These are phyloP conservation scores for Zymoseptoria tritici DNA, from an alignment of 2,329 filamentous ascomycete species.

Conservation along the genomic window DNA sequence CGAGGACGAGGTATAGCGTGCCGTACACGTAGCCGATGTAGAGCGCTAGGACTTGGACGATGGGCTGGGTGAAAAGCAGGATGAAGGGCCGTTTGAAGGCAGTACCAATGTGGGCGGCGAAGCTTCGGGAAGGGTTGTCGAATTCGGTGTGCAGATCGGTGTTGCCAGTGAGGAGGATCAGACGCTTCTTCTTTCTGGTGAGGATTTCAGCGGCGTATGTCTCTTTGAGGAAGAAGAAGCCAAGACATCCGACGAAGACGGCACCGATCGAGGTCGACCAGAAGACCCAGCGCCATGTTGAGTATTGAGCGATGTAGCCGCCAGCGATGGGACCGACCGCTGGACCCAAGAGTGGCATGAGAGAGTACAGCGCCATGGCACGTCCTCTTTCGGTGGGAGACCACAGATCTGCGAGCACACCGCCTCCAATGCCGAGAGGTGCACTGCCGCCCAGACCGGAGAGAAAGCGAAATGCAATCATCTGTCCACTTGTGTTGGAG, in stretches of 20 bases:
- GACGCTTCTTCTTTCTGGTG: constrained; percentile 47
- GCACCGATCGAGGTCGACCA: constrained; percentile 58
- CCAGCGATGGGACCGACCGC: constrained; percentile 59
- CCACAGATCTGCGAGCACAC: constrained; percentile 48
- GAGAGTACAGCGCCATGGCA: constrained; percentile 55
- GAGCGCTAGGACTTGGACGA: constrained; percentile 30
- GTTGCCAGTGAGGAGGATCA: constrained; percentile 55
- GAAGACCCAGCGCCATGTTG: constrained; percentile 68
- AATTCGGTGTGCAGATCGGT: constrained; percentile 48
- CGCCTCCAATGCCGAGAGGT: constrained; percentile 32
- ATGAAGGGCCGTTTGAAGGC: constrained; percentile 31
- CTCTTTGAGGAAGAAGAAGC: constrained; percentile 56
- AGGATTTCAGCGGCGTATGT: constrained; percentile 61
- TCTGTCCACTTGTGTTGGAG: constrained; percentile 23
- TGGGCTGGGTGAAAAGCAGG: constrained; percentile 32
- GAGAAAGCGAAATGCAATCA: constrained; percentile 34
- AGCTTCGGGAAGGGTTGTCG: constrained; percentile 29
- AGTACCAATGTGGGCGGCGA: constrained; percentile 25
- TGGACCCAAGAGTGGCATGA: constrained; percentile 58
- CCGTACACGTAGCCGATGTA: constrained; percentile 36
- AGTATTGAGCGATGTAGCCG: constrained; percentile 56
- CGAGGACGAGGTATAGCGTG: constrained; percentile 33
- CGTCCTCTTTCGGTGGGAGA: constrained; percentile 54
- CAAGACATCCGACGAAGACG: constrained; percentile 53
- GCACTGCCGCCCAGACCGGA: constrained; percentile 33